phyloP scores from a whole-genome alignment of 192 early-diverging fungal species.

The Backusella tarrabulga region DNA sequence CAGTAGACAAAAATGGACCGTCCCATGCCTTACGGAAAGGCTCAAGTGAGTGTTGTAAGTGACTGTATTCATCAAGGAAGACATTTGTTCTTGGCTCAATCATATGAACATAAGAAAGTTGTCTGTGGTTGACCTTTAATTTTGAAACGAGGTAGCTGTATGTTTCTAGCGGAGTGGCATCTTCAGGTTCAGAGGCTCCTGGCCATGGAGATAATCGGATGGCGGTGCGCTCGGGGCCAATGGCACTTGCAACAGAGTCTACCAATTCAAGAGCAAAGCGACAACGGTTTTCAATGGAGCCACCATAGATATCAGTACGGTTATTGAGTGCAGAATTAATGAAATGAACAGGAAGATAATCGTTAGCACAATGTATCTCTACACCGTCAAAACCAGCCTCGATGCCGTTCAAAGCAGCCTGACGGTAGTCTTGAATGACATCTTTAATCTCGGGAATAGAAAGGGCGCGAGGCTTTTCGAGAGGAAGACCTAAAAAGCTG shows the following conservation, averaged over 20 bases:
- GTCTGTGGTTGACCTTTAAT: constrained; percentile 26
- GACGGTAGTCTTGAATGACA: constrained; percentile 4
- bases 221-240: constrained; percentile 33
- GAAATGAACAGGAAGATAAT: constrained; percentile 85
- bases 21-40: constrained; percentile 26
- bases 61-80: constrained; percentile 47
- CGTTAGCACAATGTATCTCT: constrained; percentile 90
- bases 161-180: constrained; percentile 27
- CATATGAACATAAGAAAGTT: constrained; percentile 40
- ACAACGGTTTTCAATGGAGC: constrained; percentile 28
- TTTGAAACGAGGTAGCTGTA: constrained; percentile 18
- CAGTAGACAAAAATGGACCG: constrained; percentile 24
- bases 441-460: neutral
- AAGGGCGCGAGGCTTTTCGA: constrained; percentile 23
- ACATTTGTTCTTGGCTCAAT: constrained; percentile 25
- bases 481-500: neutral
- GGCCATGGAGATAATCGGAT: constrained; percentile 36
- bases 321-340: constrained; percentile 75
- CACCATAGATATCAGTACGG: constrained; percentile 57
- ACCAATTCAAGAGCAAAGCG: constrained; percentile 31
- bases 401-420: constrained; percentile 66
- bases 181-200: constrained; percentile 29
- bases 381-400: constrained; percentile 85
- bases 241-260: constrained; percentile 20
- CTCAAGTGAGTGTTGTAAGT: neutral